Base-by-base conservation (phyloP, 202 grass and related monocot genomes). In the Carex arenaria region DNA sequence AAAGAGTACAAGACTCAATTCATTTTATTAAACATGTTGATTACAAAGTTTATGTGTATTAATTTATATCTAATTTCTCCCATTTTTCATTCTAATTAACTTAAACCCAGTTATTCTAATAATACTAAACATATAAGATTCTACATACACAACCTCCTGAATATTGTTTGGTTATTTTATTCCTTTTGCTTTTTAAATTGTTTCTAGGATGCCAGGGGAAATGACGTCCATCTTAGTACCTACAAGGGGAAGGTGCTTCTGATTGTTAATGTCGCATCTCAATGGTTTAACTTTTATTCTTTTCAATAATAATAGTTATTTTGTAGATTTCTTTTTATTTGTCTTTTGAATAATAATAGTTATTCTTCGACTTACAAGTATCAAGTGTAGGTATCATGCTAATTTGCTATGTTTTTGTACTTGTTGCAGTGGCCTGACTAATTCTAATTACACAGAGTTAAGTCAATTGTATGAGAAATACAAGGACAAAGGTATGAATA, bases 401-500 rank as follows among this genome's bases (percentile, higher is more conserved):
- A 63, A 80, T 80, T 19, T 62, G 2, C 38, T 38, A 38, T 64
- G 9, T 15, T 30, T 12, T 62, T 31, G 18, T 71, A 51, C 64
- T 67, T 55, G 15, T 90, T 94, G 85, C 87, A 92, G 94, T 77
- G 90, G 94, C 47, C 80, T 97, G 32, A 90, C 90, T 11, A 89
- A 87, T 76, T 92, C 92, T 18, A 92, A 91, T 86, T 92, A 91
- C 51, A 87, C 80, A 10, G 88, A 89, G 38, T 76, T 92, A 80
- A 88, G 83, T 69, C 79, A 86, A 23, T 64, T 92, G 30, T 82
- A 97, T 38, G 63, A 87, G 71, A 97, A 94, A 65, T 97, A 90
- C 82, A 86, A 67, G 49, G 83, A 86, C 19, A 67, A 85, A 70
- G 82, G 91, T 97, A 65, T 12, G 15, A 4, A 4, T 7, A 3